Percentiles rank a stretch among this genome's conserved stretches.
phyloP scores from a whole-genome alignment of 352 stramenopile genomes.

The Globisporangium barbulae region DNA sequence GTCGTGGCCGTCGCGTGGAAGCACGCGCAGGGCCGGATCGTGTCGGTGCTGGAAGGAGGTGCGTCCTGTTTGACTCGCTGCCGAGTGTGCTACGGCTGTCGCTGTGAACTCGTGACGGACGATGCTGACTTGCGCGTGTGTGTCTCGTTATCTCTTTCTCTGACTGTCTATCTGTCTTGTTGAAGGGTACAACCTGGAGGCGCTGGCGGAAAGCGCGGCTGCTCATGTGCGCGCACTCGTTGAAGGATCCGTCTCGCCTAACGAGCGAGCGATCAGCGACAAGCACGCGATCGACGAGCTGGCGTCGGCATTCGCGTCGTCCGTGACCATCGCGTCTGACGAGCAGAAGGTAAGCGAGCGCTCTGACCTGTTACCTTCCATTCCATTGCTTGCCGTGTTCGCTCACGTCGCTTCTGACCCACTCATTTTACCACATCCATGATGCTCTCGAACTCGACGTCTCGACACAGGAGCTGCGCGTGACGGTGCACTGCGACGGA shows the following conservation, averaged over 20 bases:
- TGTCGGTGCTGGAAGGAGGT: slow-evolving; percentile 18
- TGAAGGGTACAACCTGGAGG: slow-evolving; percentile 33
- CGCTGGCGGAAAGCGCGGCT: slow-evolving; percentile 28
- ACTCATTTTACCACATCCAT: background rate
- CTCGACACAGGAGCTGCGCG: slow-evolving; percentile 24
- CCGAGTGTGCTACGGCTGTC: background rate
- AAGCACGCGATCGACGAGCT: slow-evolving; percentile 16
- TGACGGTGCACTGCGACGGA: slow-evolving; percentile 28
- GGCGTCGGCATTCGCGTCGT: slow-evolving; percentile 20
- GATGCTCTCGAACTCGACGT: too few relatives aligned
- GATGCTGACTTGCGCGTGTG: background rate
- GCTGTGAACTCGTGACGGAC: background rate
- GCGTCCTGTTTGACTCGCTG: background rate
- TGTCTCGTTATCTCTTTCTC: background rate
- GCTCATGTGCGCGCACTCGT: slow-evolving; percentile 33
- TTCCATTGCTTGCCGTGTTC: too few relatives aligned
- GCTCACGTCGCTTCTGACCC: background rate
- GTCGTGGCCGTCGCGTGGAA: slow-evolving; percentile 6
- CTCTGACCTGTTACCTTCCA: background rate
- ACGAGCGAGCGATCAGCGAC: background rate
- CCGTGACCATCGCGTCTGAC: slow-evolving; percentile 10
- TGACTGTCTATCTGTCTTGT: background rate
- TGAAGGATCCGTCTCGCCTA: slow-evolving; percentile 18
- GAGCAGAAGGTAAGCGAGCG: slow-evolving; percentile 8
- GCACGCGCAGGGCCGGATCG: slow-evolving; percentile 6